Conservation (phyloP, 306 rosid species). For the Abrus precatorius region DNA sequence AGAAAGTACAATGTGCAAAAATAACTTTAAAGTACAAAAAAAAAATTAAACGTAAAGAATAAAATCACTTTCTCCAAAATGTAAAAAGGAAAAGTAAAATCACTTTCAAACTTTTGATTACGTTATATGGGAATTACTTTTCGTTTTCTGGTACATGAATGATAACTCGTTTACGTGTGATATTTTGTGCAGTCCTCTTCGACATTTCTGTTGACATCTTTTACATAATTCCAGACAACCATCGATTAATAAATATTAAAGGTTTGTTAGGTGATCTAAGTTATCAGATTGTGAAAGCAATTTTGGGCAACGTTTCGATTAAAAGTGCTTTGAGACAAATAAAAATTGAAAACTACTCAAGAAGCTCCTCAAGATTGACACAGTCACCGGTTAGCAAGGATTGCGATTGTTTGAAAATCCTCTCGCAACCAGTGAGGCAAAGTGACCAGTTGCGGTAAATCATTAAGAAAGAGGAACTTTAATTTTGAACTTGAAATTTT, state of each 20-base stretch:
- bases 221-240: too few relatives aligned
- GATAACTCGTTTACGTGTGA: not conserved
- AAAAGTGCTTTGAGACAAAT: not conserved
- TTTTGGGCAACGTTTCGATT: not conserved
- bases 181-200: too few relatives aligned
- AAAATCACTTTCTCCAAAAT: not conserved
- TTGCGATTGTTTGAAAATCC: not conserved
- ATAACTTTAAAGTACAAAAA: too few relatives aligned
- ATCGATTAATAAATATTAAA: constrained; percentile 1
- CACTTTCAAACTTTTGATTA: not conserved
- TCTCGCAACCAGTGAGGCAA: constrained; percentile 12
- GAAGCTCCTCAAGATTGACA: constrained; percentile 11
- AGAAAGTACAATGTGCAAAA: too few relatives aligned
- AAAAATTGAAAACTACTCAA: not conserved
- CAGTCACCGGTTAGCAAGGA: not conserved
- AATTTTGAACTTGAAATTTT: not conserved
- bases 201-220: too few relatives aligned
- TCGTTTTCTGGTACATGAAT: not conserved
- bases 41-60: too few relatives aligned
- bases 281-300: not conserved
- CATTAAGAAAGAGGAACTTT: not conserved
- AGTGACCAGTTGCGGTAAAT: constrained; percentile 4
- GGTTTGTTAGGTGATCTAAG: not conserved
- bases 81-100: not conserved
- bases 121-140: not conserved